Evolutionary conservation across 2,329 filamentous ascomycete genomes (phyloP), one percentile per base, ranked within the genome.

Genomic region (Colletotrichum costaricense): DNA sequence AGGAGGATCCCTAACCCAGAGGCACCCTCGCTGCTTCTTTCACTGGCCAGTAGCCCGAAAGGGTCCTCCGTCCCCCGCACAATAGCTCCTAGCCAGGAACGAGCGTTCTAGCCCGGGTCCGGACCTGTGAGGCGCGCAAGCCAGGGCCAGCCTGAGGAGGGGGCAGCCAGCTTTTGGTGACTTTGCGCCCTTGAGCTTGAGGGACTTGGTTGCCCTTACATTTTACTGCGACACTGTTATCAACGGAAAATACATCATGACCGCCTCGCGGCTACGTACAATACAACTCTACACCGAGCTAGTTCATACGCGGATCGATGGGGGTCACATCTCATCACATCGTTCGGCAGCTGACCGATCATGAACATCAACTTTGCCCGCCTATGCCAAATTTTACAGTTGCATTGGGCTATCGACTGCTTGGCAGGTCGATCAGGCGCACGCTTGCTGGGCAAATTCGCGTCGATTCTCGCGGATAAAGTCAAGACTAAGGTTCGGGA

Each of bases 271-370:
- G 46, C 63, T 64, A 57, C 46, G 58, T 57, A 52, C 46, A 59
- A 63, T 52, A n/a, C 58, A 49, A 46, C 38, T 46, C 46, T 35
- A 22, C 35, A 14, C 19, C 57, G 58, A 9, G 19, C 52, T 49
- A 24, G n/a, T 5, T 62, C 60, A n/a, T 26, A 28, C 5, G 35
- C 9, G 46, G 38, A 19, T 56, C 35, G 38, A 33, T 56, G 63
- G 26, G 49, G 56, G 46, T 52, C 57, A 33, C 63, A 55, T 42
- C 16, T 63, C 35, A 68, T 67, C 42, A 55, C 68, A 38, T 67
- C 56, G 56, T 33, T 63, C 69, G 68, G 63, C 63, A 71, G 56
- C 68, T 67, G 68, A 56, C 63, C 68, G 68, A 71, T 55, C 68
- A 70, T 70, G 68, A n/a, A n/a, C 63, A 30, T 62, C 42, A 28